Conservation (phyloP, 768 basidiomycete genomes). For the Xerocomellus chrysenteron region DNA sequence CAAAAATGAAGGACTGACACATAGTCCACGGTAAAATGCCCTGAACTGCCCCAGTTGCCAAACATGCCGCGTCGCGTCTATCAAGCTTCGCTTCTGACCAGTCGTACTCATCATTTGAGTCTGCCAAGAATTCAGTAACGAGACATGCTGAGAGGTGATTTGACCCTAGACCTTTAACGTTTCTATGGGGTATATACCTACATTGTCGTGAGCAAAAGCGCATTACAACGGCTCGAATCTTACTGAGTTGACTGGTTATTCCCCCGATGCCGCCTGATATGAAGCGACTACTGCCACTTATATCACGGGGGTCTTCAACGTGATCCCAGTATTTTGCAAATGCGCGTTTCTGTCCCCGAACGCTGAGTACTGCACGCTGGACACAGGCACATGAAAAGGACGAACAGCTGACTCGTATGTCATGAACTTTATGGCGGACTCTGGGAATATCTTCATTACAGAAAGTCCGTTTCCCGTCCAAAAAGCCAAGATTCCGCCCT, state of each 20-base stretch:
- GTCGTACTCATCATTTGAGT: constrained; percentile 97
- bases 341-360: constrained; percentile 72
- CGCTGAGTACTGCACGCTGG: constrained; percentile 17
- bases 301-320: constrained; percentile 84
- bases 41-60: constrained; percentile 78
- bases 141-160: not conserved
- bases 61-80: constrained; percentile 64
- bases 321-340: constrained; percentile 91
- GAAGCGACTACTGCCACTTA: constrained; percentile 91
- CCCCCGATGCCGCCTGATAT: constrained; percentile 95
- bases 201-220: constrained; percentile 16
- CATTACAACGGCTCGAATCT: constrained; percentile 29
- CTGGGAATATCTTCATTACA: constrained; percentile 93
- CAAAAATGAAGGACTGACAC: constrained; percentile 53
- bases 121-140: constrained; percentile 30
- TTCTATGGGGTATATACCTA: constrained; percentile 96
- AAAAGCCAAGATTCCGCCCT: constrained; percentile 87
- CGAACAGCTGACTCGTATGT: constrained; percentile 90
- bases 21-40: constrained; percentile 88
- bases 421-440: constrained; percentile 98
- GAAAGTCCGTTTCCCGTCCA: constrained; percentile 99
- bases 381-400: constrained; percentile 21
- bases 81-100: constrained; percentile 56
- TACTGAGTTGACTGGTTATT: constrained; percentile 87
- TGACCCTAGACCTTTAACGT: constrained; percentile 72